Percentiles rank a stretch among this genome's conserved stretches.
Evolutionary conservation across 2,329 filamentous ascomycete genomes (phyloP).

Genomic region (Penicillium sp.): DNA sequence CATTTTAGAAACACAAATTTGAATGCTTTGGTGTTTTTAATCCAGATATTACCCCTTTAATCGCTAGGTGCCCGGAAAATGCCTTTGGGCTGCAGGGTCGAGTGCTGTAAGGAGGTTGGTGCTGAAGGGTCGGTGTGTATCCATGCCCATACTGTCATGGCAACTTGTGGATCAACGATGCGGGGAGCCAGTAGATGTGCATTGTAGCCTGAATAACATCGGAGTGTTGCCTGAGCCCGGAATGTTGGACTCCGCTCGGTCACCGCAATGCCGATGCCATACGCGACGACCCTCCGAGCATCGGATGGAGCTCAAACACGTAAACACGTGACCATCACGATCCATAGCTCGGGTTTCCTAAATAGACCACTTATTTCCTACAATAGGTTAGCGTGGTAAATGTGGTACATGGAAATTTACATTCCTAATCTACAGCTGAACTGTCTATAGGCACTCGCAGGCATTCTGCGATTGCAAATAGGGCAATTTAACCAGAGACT

Average conservation of each 20-base stretch:
- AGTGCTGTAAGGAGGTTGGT: conserved; percentile 11
- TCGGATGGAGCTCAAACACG: neutral
- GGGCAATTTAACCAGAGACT: neutral
- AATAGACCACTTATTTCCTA: neutral
- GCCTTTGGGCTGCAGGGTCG: neutral
- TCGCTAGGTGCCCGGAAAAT: neutral
- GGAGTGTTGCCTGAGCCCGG: conserved; percentile 19
- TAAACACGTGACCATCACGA: conserved; percentile 2
- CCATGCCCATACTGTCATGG: neutral
- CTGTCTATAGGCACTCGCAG: neutral
- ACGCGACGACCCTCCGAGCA: neutral
- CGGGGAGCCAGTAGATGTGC: neutral
- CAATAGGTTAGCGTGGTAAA: neutral
- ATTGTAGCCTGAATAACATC: neutral
- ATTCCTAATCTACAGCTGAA: neutral
- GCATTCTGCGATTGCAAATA: neutral
- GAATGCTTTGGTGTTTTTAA: conserved; percentile 11
- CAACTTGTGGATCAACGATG: conserved; percentile 2
- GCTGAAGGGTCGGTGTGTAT: neutral
- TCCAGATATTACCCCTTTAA: conserved; percentile 1
- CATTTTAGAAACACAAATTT: conserved; percentile 10
- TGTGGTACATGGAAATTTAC: neutral
- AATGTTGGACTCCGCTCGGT: conserved; percentile 14
- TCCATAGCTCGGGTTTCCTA: neutral
- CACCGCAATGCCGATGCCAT: conserved; percentile 5